phyloP scores from a whole-genome alignment of 495 filamentous ascomycete species.

The Hypoxylon rickii region DNA sequence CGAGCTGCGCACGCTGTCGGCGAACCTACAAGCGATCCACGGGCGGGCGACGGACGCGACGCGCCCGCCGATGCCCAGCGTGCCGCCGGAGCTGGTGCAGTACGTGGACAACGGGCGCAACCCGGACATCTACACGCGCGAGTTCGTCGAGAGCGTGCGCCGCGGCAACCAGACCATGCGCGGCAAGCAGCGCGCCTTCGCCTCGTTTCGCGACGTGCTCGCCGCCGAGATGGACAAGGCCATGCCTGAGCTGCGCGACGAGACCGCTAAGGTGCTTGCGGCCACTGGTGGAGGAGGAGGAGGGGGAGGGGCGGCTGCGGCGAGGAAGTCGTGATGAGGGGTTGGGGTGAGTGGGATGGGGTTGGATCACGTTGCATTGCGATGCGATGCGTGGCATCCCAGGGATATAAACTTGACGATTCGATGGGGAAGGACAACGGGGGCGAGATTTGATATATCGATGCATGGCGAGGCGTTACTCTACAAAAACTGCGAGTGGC shows the following conservation, averaged over 20 bases:
- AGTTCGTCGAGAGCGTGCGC: conserved; percentile 92
- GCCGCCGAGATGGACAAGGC: conserved; percentile 77
- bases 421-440: no score
- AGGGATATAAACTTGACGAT: no score
- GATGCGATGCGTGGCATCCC: no score
- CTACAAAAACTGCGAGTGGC: no score
- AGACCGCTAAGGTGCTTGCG: conserved; percentile 67
- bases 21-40: conserved; percentile 50
- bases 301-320: neutral
- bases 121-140: conserved; percentile 96
- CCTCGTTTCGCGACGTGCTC: conserved; percentile 76
- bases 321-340: neutral
- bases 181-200: conserved; percentile 83
- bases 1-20: conserved; percentile 46
- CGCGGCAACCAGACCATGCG: conserved; percentile 81
- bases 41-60: conserved; percentile 50
- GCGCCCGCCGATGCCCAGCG: conserved; percentile 47
- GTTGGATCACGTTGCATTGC: neutral
- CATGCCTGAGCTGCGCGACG: conserved; percentile 75
- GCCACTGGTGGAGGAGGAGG: conserved; percentile 39
- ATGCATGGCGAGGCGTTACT: no score
- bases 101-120: conserved; percentile 95
- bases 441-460: no score
- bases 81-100: conserved; percentile 88
- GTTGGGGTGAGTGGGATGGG: neutral